These are phyloP conservation scores for Paecilomyces dactylethromorphus DNA, from an alignment of 2,329 filamentous ascomycete species.

Conservation along the genomic window DNA sequence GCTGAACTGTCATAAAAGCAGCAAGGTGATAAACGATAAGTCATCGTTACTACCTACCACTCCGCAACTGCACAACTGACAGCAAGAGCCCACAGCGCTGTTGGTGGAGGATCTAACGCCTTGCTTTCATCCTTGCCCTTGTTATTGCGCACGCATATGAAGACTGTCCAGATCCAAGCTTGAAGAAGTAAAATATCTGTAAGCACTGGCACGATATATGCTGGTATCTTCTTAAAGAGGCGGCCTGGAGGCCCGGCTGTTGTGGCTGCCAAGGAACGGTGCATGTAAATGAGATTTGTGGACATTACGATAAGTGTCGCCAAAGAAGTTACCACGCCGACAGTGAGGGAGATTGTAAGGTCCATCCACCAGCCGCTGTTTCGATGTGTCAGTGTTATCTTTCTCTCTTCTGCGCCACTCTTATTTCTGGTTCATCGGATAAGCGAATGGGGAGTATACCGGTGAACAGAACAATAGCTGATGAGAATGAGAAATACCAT, in stretches of 20 bases:
- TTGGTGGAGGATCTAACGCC: not conserved
- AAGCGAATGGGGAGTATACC: not conserved
- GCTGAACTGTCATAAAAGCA: not conserved
- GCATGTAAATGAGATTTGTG: not conserved
- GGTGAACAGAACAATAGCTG: not conserved
- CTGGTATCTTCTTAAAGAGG: not conserved
- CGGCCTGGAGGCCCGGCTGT: not conserved
- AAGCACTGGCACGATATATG: not conserved
- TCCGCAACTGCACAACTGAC: not conserved
- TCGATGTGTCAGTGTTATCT: not conserved
- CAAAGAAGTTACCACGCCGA: not conserved
- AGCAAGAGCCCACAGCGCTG: not conserved
- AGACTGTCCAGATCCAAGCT: not conserved
- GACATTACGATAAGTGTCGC: not conserved
- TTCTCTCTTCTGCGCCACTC: no score
- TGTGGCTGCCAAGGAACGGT: not conserved
- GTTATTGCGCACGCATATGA: not conserved
- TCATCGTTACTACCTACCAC: not conserved
- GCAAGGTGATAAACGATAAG: not conserved
- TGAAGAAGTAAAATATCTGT: not conserved
- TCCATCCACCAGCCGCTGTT: not conserved
- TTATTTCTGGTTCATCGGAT: no score
- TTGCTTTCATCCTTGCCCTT: not conserved
- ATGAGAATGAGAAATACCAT: not conserved
- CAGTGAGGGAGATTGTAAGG: not conserved